Percentiles rank a stretch among this genome's conserved stretches.
phyloP scores from a whole-genome alignment of 495 filamentous ascomycete genomes.

The Podospora pseudopauciseta region DNA sequence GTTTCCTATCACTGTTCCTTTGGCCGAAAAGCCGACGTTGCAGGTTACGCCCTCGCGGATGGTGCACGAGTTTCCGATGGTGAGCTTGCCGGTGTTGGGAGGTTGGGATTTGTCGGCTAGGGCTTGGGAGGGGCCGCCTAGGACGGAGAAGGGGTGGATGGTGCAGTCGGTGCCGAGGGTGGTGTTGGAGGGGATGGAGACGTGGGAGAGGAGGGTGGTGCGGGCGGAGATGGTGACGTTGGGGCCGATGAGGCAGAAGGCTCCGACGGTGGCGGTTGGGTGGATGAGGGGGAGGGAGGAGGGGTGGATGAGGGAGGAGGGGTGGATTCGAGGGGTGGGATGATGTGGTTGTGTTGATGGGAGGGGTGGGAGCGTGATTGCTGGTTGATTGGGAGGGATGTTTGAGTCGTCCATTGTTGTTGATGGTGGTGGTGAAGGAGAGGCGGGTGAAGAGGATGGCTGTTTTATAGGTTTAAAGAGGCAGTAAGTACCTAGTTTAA shows the following conservation, averaged over 20 bases:
- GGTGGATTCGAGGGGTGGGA: neutral
- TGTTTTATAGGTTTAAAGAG: no score
- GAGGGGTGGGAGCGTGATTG: neutral
- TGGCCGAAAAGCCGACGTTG: neutral
- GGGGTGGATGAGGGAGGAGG: constrained; percentile 3
- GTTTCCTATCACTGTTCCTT: neutral
- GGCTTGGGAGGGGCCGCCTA: constrained; percentile 4
- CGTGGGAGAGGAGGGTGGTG: neutral
- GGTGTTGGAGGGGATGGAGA: neutral
- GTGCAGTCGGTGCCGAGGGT: neutral
- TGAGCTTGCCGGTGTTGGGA: neutral
- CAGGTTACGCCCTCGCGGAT: neutral
- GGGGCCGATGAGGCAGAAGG: constrained; percentile 3
- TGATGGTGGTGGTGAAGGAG: no score
- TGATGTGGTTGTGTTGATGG: neutral
- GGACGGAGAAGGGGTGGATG: constrained; percentile 5
- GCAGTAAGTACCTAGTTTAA: no score
- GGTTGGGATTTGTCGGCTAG: neutral
- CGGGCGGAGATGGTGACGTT: neutral
- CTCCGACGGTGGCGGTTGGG: neutral
- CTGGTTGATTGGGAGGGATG: neutral
- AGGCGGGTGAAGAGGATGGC: no score
- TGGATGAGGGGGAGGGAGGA: neutral
- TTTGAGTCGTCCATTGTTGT: neutral
- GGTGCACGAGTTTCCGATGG: neutral